Base-by-base conservation (phyloP, 148 eudicot species). In the Camellia sinensis region DNA sequence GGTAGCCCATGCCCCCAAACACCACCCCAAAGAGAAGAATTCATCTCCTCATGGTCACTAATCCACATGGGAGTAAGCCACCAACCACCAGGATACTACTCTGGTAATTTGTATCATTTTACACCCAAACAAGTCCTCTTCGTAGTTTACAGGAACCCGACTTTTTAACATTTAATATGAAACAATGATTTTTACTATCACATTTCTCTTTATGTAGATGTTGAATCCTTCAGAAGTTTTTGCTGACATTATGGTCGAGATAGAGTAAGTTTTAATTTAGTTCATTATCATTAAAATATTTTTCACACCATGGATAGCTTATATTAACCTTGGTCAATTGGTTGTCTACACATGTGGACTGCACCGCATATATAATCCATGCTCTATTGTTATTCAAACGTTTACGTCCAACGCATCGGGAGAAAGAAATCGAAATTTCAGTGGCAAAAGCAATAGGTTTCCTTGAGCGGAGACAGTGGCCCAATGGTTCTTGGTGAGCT, bases 151-250 rank as follows among this genome's bases (percentile, higher is more conserved):
- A 29, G 1, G 37, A 29, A 29, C 1, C 37, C 37, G 1, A 29
- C 37, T 29, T 29, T 29, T 29, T 29, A 29, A 29, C 37, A 29
- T 29, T 29, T 29, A 29, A 29, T 0, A 29, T 29, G 37, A 29
- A 29, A 29, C 1, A 29, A 1, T 29, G 37, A 29, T 29, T 29
- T 29, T 29, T 29, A 29, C 37, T 29, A 29, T 29, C 37, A 29
- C 37, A 1, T 29, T 14, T 15, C 69, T 7, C 14, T 74, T 57
- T 18, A 15, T 18, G 61, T 56, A 75, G 78, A 18, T 61, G 40
- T 75, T 75, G 56, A 75, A 75, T 75, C 68, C 78, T 62, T 77
- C 71, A 4, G 79, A 77, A 50, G 0, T 64, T 48, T 77, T 77
- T 22, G 71, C 71, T 7, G 71, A 77, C 13, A 64, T 64, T 77